Percentiles rank a stretch among this genome's conserved stretches.
These are phyloP conservation scores for Podaxis sp. DNA, from an alignment of 768 basidiomycete genomes.

Conservation along the genomic window DNA sequence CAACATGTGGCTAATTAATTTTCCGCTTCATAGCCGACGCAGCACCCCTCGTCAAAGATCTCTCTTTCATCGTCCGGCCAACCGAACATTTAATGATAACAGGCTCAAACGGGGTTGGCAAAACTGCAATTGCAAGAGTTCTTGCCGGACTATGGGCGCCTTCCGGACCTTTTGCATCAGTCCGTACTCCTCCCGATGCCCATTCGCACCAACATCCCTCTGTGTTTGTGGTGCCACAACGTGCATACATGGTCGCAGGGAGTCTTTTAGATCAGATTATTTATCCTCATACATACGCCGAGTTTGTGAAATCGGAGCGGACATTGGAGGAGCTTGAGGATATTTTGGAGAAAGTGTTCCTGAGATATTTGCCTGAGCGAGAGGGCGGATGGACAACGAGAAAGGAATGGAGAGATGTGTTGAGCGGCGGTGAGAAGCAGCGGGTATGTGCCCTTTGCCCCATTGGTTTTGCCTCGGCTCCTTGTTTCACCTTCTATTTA, in stretches of 20 bases:
- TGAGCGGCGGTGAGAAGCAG: constrained; percentile 97
- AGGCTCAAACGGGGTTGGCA: constrained; percentile 90
- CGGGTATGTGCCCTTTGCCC: constrained; percentile 31
- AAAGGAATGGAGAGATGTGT: constrained; percentile 96
- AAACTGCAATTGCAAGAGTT: constrained; percentile 86
- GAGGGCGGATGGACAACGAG: constrained; percentile 89
- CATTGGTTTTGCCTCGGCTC: background rate
- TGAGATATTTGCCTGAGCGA: constrained; percentile 80
- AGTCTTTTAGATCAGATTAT: constrained; percentile 91
- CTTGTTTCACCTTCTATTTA: background rate
- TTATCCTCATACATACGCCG: constrained; percentile 83
- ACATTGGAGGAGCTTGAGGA: constrained; percentile 68
- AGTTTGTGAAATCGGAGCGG: constrained; percentile 58
- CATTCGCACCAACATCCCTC: constrained; percentile 43
- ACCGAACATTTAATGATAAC: constrained; percentile 94
- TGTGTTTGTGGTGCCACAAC: constrained; percentile 87
- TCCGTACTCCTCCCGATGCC: constrained; percentile 19
- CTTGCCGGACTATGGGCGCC: constrained; percentile 88
- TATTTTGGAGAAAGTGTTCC: constrained; percentile 78
- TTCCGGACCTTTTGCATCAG: constrained; percentile 26
- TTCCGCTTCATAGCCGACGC: background rate
- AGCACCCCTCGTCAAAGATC: constrained; percentile 59
- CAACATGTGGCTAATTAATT: background rate
- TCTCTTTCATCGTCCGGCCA: constrained; percentile 58
- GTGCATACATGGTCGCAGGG: constrained; percentile 90